Base-by-base conservation (phyloP, 139 green algal species). In the Chlorella sp. region DNA sequence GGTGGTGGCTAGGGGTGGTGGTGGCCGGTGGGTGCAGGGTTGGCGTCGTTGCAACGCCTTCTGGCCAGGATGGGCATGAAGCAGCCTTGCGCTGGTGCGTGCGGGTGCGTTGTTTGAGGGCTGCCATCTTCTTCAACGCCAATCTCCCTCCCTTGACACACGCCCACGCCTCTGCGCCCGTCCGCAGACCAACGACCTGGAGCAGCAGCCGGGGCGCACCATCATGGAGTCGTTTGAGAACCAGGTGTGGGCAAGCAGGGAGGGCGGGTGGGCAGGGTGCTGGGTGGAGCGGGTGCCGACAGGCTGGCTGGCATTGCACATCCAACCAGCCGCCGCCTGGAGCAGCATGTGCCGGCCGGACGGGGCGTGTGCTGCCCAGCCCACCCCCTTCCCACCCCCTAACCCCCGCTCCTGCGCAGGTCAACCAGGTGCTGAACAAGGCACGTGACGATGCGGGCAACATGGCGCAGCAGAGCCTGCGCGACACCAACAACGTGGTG, bases 401-500 rank as follows among this genome's bases (percentile, higher is more conserved):
- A 26, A 22, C 17, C 32, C 22, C 14, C 1, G 16, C 64, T 36
- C 26, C 64, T 41, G 17, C 20, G 77, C 60, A 83, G 77, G 95
- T 97, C 65, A 95, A 96, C 88, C 85, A 94, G 62, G 93, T 96
- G 73, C 89, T 99, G 65, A 99, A 99, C 92, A 97, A 96, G 85
- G 96, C 97, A 54, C 92, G 96, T 84, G 95, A 99, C 77, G 93
- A 98, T 73, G 96, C 97, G 41, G 97, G 97, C 80, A 97, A 97
- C 80, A 93, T 88, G 43, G 97, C 97, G 28, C 95, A 98, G 89
- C 65, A 79, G 68, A 51, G 43, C 22, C 90, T 99, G 69, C 88
- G 91, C 54, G 97, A 97, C 84, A 93, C 90, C 80, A 99, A 99
- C 94, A 99, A 99, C 89, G 96, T 99, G 36, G 97, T 99, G 88